A percentile compares a stretch with the other conserved stretches of the same genome.
Evolutionary conservation across 805 yeast genomes (phyloP).

Genomic region (Saccharomycopsis fibuligera): DNA sequence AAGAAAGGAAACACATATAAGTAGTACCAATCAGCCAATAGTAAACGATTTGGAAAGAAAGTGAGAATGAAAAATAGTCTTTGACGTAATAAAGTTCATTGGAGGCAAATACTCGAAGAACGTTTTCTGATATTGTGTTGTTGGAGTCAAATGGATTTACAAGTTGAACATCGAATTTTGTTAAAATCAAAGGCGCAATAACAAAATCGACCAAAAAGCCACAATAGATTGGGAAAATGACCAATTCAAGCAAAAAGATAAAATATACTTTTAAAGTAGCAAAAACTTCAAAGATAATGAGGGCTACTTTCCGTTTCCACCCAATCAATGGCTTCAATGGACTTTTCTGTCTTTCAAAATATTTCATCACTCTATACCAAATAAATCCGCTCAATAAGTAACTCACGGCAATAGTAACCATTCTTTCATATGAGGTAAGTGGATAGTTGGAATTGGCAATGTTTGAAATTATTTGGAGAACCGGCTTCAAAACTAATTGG

Average conservation of each 20-base stretch:
- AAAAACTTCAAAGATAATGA: constrained; percentile 31
- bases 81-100: background rate
- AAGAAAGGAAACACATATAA: constrained; percentile 84
- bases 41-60: background rate
- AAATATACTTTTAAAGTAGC: constrained; percentile 69
- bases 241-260: constrained; percentile 70
- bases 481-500: constrained; percentile 24
- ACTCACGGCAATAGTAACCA: constrained; percentile 32
- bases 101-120: constrained; percentile 8
- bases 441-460: constrained; percentile 25
- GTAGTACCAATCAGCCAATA: constrained; percentile 74
- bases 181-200: constrained; percentile 48
- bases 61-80: background rate
- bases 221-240: constrained; percentile 82
- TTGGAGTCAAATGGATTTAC: constrained; percentile 11
- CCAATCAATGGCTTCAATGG: constrained; percentile 41
- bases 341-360: constrained; percentile 27
- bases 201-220: constrained; percentile 74
- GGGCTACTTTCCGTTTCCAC: constrained; percentile 43
- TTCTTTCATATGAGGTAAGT: constrained; percentile 34
- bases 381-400: constrained; percentile 29
- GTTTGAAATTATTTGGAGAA: constrained; percentile 18
- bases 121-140: background rate
- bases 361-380: constrained; percentile 29
- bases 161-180: constrained; percentile 12